Conservation (phyloP, 495 filamentous ascomycete species). For the Pyrenula massariospora region DNA sequence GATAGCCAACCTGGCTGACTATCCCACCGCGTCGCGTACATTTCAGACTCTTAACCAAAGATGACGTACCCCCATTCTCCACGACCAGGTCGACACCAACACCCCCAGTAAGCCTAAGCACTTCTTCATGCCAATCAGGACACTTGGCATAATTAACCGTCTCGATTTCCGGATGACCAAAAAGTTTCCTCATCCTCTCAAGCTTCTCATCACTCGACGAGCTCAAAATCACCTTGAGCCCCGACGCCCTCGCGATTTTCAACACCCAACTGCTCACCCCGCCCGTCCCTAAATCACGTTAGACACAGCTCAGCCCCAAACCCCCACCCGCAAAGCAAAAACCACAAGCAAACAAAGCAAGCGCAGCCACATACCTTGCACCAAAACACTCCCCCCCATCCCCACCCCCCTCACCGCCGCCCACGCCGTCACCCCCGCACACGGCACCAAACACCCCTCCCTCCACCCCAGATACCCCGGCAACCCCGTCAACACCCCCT, state of each 20-base stretch:
- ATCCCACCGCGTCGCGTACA: slow-evolving; percentile 23
- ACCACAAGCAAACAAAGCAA: too few species aligned
- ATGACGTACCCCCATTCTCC: slow-evolving; percentile 22
- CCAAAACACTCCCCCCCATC: slow-evolving; percentile 24
- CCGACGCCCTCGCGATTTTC: slow-evolving; percentile 20
- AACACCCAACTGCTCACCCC: slow-evolving; percentile 23
- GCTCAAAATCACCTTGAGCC: slow-evolving; percentile 20
- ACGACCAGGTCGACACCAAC: slow-evolving; percentile 27
- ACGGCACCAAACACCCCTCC: slow-evolving; percentile 18
- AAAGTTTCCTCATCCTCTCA: slow-evolving; percentile 9
- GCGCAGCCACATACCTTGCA: slow-evolving; percentile 19
- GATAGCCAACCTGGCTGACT: slow-evolving; percentile 29
- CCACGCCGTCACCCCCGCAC: slow-evolving; percentile 31
- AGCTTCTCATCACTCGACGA: slow-evolving; percentile 26
- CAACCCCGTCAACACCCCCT: slow-evolving; percentile 14
- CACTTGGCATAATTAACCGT: slow-evolving; percentile 22
- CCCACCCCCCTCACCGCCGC: slow-evolving; percentile 18
- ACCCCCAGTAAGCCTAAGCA: slow-evolving; percentile 18
- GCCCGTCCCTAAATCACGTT: slow-evolving; percentile 16
- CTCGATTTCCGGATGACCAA: slow-evolving; percentile 9
- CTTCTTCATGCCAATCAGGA: slow-evolving; percentile 23
- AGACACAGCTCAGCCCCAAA: background rate
- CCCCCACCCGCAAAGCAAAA: too few species aligned
- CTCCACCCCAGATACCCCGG: slow-evolving; percentile 20
- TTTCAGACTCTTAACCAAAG: slow-evolving; percentile 22